Conservation (phyloP, 345 rosid genomes). For the Sonneratia alba region DNA sequence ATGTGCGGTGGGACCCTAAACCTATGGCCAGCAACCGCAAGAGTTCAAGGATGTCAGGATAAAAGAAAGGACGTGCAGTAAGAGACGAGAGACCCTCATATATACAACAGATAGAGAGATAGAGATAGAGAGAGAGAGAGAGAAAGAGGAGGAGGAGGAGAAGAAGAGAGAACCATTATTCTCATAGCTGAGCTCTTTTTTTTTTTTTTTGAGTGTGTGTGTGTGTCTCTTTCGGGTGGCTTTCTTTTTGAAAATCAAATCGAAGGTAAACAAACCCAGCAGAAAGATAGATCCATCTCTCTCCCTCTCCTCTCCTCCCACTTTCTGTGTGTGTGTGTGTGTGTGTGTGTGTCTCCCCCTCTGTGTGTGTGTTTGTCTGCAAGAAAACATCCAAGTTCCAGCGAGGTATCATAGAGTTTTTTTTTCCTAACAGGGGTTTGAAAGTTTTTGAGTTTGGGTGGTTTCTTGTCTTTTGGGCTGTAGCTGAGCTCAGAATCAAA, state of each 20-base stretch:
- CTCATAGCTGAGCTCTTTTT: background rate
- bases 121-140: constrained; percentile 2
- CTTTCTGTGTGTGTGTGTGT: background rate
- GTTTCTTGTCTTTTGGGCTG: constrained; percentile 6
- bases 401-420: background rate
- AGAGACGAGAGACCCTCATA: background rate
- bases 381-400: background rate
- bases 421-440: background rate
- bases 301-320: constrained; percentile 1
- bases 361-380: background rate
- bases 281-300: background rate
- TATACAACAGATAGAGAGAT: constrained; percentile 16
- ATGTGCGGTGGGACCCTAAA: background rate
- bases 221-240: too few species aligned
- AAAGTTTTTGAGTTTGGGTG: background rate
- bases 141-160: too few species aligned
- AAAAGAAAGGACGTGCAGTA: background rate
- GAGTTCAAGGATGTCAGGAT: background rate
- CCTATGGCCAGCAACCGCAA: background rate
- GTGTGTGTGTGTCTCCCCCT: background rate
- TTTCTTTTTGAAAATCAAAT: constrained; percentile 1
- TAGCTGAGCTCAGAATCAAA: background rate
- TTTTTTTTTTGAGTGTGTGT: background rate
- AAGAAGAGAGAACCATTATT: background rate
- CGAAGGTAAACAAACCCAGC: constrained; percentile 3